Evolutionary conservation across 2,329 filamentous ascomycete genomes (phyloP), one percentile per base, ranked within the genome.

Genomic region (Pseudocercospora musae): DNA sequence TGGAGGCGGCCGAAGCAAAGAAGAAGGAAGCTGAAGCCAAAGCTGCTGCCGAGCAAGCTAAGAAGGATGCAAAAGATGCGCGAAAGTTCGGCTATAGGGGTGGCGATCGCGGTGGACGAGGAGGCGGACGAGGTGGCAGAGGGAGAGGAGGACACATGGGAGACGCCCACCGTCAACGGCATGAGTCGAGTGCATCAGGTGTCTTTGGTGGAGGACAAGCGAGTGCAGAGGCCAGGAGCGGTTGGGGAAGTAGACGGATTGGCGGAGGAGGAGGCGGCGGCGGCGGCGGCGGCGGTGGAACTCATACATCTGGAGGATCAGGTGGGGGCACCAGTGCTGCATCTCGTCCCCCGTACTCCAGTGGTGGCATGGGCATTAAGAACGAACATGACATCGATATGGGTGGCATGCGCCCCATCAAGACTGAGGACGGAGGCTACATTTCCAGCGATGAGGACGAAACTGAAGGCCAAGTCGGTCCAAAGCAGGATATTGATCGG

Each of bases 401-500:
- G 64, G 58, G 65, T 42, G 67, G 60, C 11, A 60, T 65, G 49
- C 64, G 62, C 27, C 52, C 59, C 23, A 68, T 71, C 66, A 71
- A 73, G 42, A 62, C 67, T 11, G 68, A 73, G 59, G 72, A 78
- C 59, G 77, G 77, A 9, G 78, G 75, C 18, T 76, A 79, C 58
- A 75, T 79, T 6, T 80, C 79, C 10, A 81, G 80, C 33, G 81
- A 82, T 53, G 82, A 85, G 23, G 80, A 81, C 37, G 77, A 80
- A 59, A 83, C 82, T 29, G 76, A 78, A 55, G 82, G 82, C 29
- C 77, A 79, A 46, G 73, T 76, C 23, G 79, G 76, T 23, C 76
- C 78, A 44, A 78, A 81, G 57, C 76, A 81, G 58, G 81, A 85
- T 64, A 84, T 88, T 59, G 85, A 88, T 66, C 73, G 79, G n/a